Conservation (phyloP, 2,329 filamentous ascomycete species). For the Trichoderma asperellum region DNA sequence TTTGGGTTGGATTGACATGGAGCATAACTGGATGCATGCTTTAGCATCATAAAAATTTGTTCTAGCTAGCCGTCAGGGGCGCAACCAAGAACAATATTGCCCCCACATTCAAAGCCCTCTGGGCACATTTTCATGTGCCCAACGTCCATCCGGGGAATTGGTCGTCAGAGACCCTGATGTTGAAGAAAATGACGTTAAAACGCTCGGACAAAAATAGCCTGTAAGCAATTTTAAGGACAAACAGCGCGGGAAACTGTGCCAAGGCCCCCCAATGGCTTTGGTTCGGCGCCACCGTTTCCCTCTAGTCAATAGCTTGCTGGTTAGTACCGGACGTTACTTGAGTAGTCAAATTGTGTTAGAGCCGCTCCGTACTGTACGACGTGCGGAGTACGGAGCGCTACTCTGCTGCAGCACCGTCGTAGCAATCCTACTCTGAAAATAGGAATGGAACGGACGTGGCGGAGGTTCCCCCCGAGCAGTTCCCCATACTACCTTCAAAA, state of each 20-base stretch:
- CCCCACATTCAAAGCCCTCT: conserved; percentile 5
- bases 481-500: conserved; percentile 6
- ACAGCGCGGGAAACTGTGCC: background rate
- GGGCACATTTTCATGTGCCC: background rate
- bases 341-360: background rate
- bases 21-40: conserved; percentile 15
- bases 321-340: background rate
- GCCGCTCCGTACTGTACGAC: background rate
- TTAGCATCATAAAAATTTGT: background rate
- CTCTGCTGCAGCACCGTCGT: background rate
- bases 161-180: background rate
- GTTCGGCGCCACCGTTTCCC: background rate
- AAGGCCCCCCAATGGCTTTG: background rate
- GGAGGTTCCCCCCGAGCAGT: conserved; percentile 3
- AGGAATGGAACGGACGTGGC: background rate
- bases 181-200: background rate
- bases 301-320: background rate
- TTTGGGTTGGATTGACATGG: conserved; percentile 12
- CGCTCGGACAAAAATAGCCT: background rate
- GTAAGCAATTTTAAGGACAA: background rate
- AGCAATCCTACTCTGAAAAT: background rate
- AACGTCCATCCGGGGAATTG: conserved; percentile 8
- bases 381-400: background rate
- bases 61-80: background rate
- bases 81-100: background rate